Base-by-base conservation (phyloP, 768 basidiomycete species). In the Mrakia gelida region DNA sequence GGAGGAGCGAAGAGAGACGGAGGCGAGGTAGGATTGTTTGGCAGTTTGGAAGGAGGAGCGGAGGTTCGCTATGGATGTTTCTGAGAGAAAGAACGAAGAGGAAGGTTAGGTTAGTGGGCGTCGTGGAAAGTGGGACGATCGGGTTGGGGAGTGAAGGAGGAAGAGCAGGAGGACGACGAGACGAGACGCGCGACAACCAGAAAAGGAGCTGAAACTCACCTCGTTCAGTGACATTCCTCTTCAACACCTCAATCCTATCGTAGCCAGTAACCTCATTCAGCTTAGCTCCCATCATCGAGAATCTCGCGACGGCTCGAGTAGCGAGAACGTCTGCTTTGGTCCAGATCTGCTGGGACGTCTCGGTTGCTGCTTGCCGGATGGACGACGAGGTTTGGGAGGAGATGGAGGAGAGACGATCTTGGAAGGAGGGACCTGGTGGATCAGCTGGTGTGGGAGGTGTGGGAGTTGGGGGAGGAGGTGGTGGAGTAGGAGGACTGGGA, bases 211-310 rank as follows among this genome's bases (percentile, higher is more conserved):
- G 75, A n/a, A n/a, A 86, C 88, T 79, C 82, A 95, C 97, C 96
- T 87, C 92, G 91, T 70, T 89, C 88, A 61, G 89, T 91, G 28
- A 97, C 94, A 63, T 87, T 87, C 80, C 86, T 85, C 84, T 95
- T 94, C 79, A 96, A 84, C 23, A 87, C 88, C 80, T 97, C 94
- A 59, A 97, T 95, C 81, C 91, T 90, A 80, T 92, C 91, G 81
- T 99, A 99, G 0, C 97, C 97, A 13, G 95, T 95, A 30, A 92
- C 89, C 79, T 89, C 90, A 82, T 95, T 98, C 77, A 98, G 85
- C 81, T 92, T 89, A 34, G 87, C 85, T 16, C 94, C 95, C 3
- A 96, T 87, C 81, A 73, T 49, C 0, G 62, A 73, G 23, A 78
- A 78, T 23, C 54, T 67, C 41, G 63, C 28, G 34, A 75, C 52